Conservation (phyloP, 257 asterid genomes). For the Solanum chmielewskii region DNA sequence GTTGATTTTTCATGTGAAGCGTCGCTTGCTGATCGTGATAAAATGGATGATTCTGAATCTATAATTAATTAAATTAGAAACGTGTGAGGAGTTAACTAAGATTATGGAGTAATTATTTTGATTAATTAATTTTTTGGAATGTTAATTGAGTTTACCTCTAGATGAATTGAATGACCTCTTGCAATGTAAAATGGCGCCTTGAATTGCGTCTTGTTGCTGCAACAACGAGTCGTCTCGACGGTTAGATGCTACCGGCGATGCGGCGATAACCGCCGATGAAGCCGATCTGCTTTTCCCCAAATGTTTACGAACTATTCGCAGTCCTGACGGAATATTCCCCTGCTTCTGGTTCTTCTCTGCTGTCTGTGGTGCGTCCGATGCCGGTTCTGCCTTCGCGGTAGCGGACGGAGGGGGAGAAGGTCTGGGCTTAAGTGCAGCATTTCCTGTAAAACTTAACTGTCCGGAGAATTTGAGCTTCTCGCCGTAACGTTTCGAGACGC, state of each 20-base stretch:
- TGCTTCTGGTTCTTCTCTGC: background rate
- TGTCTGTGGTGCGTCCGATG: rapidly evolving
- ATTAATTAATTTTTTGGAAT: background rate
- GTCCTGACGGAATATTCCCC: conserved; percentile 49
- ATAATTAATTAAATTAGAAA: background rate
- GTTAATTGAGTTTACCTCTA: conserved; percentile 31
- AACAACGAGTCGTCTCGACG: conserved; percentile 73
- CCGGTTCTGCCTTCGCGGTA: background rate
- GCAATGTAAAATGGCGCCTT: conserved; percentile 55
- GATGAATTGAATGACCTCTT: conserved; percentile 73
- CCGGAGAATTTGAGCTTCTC: background rate
- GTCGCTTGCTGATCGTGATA: conserved; percentile 57
- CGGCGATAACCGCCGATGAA: conserved; percentile 24
- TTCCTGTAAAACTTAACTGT: background rate
- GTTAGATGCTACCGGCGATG: conserved; percentile 21
- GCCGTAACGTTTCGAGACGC: background rate
- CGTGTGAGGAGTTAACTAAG: background rate
- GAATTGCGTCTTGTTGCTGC: conserved; percentile 80
- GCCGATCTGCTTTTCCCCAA: conserved; percentile 68
- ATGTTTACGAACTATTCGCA: background rate
- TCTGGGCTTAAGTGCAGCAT: background rate
- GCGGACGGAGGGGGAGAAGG: background rate
- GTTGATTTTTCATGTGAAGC: conserved; percentile 45
- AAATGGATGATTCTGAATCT: conserved; percentile 3
- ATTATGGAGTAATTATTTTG: background rate